Conservation (phyloP, 306 rosid species). For the Rubus idaeus region DNA sequence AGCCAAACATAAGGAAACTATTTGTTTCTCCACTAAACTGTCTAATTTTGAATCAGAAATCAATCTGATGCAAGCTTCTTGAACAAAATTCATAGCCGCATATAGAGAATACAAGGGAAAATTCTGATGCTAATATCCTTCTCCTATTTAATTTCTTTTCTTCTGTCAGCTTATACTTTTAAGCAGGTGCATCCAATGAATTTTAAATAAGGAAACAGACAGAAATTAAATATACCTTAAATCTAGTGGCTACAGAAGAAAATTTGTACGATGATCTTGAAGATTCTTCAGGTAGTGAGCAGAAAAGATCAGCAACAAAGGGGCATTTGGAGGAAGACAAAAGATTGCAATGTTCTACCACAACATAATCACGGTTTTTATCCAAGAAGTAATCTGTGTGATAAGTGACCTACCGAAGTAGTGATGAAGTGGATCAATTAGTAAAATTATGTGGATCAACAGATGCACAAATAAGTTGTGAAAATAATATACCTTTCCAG, state of each 20-base stretch:
- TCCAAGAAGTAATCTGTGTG: constrained; percentile 87
- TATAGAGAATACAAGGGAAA: not conserved
- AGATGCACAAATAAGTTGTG: constrained; percentile 19
- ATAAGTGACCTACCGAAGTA: constrained; percentile 73
- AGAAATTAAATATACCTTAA: constrained; percentile 58
- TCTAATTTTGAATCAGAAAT: not conserved
- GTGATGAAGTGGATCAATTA: constrained; percentile 10
- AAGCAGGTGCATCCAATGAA: not conserved
- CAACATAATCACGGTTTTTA: constrained; percentile 97
- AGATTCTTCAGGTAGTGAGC: constrained; percentile 71
- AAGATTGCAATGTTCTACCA: constrained; percentile 86
- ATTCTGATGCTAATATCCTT: not conserved
- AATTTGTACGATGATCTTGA: constrained; percentile 91
- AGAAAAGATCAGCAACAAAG: constrained; percentile 74
- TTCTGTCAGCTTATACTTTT: not conserved
- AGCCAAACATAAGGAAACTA: too few relatives aligned
- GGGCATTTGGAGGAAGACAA: constrained; percentile 81
- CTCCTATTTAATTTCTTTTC: constrained; percentile 5
- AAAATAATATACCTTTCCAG: constrained; percentile 78
- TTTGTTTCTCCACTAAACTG: not conserved
- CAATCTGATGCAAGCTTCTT: not conserved
- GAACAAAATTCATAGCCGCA: not conserved
- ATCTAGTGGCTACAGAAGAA: constrained; percentile 94
- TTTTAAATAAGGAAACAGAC: not conserved
- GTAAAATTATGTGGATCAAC: constrained; percentile 14